Base-by-base conservation (phyloP, 2,329 filamentous ascomycete species). In the Exophiala lecanii-corni region DNA sequence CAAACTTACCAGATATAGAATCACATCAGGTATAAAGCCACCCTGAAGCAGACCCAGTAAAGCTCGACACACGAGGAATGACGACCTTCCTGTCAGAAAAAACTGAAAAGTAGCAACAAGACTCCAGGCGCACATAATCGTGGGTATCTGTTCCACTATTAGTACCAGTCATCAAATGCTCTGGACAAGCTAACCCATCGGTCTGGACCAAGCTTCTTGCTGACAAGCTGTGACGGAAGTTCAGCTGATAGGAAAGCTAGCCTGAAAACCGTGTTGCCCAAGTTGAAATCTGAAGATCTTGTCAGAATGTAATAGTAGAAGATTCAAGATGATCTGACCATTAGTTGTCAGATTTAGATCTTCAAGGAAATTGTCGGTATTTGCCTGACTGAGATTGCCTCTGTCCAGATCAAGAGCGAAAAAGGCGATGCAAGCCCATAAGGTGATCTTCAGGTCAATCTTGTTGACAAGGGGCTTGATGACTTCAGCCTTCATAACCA, bases 321-420 rank as follows among this genome's bases (percentile, higher is more conserved):
- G 12, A 7, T 26, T 26, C 12, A 26, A 12, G 12, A 20, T 61
- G 59, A 20, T 53, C 55, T n/a, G 12, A 26, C 23, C 61, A 18
- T 41, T 41, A 7, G 47, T 54, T 10, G 44, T 48, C 79, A 76
- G 2, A 63, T 60, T n/a, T 7, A 55, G 48, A 26, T 65, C 60
- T 28, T 57, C 52, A n/a, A 82, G 66, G 41, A 82, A 62, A 53
- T 78, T 73, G 54, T 81, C 78, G 3, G 73, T 73, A 20, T 78
- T 60, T 2, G 76, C 77, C 48, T 77, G 78, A 41, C 41, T 50
- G 12, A 81, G 62, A 53, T 81, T 81, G 21, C 75, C 74, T 32
- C 78, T 67, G 55, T 79, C 76, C 3, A 80, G 62, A 53, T 80
- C 73, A 2, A 80, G 62, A 0, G 71, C 75, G 38, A 79, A 76